A percentile compares a stretch with the other conserved stretches of the same genome.
These are phyloP conservation scores for Funneliformis mosseae DNA, from an alignment of 192 early-diverging fungal genomes.

Conservation along the genomic window DNA sequence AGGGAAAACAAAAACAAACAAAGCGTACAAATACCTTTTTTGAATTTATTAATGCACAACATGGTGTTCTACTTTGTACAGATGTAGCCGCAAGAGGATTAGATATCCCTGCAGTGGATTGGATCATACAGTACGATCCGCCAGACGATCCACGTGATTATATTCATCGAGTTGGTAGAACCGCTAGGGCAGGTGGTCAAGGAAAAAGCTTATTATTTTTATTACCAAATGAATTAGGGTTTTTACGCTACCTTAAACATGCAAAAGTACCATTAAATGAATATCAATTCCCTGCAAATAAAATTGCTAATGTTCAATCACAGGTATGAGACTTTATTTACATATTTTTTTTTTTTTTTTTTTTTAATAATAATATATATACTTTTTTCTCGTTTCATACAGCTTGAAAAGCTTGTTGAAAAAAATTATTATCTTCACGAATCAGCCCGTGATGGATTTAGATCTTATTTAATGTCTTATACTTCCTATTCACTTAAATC, in stretches of 20 bases:
- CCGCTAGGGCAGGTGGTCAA: slow-evolving; percentile 86
- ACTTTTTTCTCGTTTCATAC: slow-evolving; percentile 3
- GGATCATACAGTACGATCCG: slow-evolving; percentile 99
- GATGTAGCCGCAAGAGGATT: slow-evolving; percentile 97
- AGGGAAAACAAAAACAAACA: slow-evolving; percentile 96
- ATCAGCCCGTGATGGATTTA: slow-evolving; percentile 94
- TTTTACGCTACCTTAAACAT: slow-evolving; percentile 96
- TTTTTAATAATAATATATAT: slow-evolving; percentile 4
- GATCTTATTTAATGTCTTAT: slow-evolving; percentile 95
- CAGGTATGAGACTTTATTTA: no score
- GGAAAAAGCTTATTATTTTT: slow-evolving; percentile 96
- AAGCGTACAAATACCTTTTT: slow-evolving; percentile 99
- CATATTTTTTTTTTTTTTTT: background rate
- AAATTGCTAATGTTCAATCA: slow-evolving; percentile 96
- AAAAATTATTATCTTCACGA: slow-evolving; percentile 99
- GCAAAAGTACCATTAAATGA: slow-evolving; percentile 99
- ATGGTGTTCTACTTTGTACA: slow-evolving; percentile 93
- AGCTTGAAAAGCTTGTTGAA: slow-evolving; percentile 94
- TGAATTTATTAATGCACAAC: slow-evolving; percentile 95
- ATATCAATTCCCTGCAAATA: slow-evolving; percentile 94
- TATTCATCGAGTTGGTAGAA: slow-evolving; percentile 95
- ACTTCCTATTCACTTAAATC: slow-evolving; percentile 95
- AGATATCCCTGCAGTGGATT: slow-evolving; percentile 97
- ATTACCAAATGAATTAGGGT: slow-evolving; percentile 90
- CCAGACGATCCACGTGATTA: slow-evolving; percentile 99